phyloP scores from a whole-genome alignment of 257 asterid species.

The Solanum ossicruentum region DNA sequence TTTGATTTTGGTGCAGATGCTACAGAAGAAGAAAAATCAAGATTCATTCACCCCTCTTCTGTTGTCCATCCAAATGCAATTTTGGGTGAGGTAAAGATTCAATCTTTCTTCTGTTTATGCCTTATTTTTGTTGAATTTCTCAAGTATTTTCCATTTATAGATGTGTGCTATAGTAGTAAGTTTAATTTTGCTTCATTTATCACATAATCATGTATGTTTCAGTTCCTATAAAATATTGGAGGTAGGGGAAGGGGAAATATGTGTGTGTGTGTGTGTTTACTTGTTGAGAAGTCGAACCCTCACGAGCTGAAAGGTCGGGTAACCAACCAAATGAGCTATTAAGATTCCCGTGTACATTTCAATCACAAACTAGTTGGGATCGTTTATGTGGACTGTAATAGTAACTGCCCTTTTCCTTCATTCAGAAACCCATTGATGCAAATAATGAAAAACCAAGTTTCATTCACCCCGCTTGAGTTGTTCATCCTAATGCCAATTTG shows the following conservation, averaged over 20 bases:
- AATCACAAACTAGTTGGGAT: too few species aligned
- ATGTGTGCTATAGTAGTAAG: not conserved
- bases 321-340: too few species aligned
- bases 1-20: slow-evolving; percentile 15
- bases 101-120: not conserved
- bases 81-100: slow-evolving; percentile 57
- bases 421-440: slow-evolving; percentile 11
- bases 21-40: slow-evolving; percentile 21
- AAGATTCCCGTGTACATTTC: too few species aligned
- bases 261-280: too few species aligned
- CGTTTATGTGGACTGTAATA: not conserved
- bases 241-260: too few species aligned
- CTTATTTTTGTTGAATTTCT: not conserved
- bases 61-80: slow-evolving; percentile 61
- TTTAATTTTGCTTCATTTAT: not conserved
- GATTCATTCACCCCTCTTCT: slow-evolving; percentile 66
- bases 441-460: slow-evolving; percentile 20
- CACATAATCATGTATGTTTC: too few species aligned
- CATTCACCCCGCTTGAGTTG: slow-evolving; percentile 62
- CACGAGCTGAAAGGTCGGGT: too few species aligned
- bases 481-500: slow-evolving; percentile 57
- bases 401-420: not conserved
- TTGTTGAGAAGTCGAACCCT: too few species aligned
- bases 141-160: not conserved
- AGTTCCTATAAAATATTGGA: too few species aligned